Percentiles rank a stretch among this genome's conserved stretches.
These are phyloP conservation scores for Wickerhamiella brachini DNA, from an alignment of 805 yeast genomes.

Conservation along the genomic window DNA sequence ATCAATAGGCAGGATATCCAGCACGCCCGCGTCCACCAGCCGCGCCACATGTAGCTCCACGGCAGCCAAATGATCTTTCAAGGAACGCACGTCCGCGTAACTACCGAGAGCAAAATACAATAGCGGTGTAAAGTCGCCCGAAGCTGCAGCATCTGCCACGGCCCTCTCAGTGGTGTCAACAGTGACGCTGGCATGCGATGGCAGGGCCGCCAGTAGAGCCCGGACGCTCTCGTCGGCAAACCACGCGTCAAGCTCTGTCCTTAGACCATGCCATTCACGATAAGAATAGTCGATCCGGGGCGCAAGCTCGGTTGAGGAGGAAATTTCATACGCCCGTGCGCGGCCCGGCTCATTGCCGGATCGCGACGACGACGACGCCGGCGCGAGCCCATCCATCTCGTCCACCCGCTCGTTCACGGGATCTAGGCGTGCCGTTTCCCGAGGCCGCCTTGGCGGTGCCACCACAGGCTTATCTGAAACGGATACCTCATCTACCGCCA, in stretches of 20 bases:
- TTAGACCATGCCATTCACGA: conserved; percentile 11
- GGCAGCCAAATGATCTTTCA: neutral
- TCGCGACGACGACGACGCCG: neutral
- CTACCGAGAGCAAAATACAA: neutral
- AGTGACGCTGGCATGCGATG: neutral
- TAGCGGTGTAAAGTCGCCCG: neutral
- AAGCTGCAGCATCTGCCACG: neutral
- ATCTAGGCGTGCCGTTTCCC: neutral
- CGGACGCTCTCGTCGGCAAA: neutral
- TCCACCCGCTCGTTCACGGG: neutral
- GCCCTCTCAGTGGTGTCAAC: neutral
- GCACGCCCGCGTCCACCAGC: neutral
- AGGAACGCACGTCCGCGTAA: neutral
- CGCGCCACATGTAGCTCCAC: neutral
- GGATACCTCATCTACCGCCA: neutral
- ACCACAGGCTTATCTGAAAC: neutral
- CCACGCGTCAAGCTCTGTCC: conserved; percentile 13
- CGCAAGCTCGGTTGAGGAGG: conserved; percentile 11
- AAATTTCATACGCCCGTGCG: conserved; percentile 18
- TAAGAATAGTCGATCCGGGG: conserved; percentile 12
- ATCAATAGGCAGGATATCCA: neutral
- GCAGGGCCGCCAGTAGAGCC: neutral
- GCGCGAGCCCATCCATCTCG: neutral
- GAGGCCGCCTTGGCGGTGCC: neutral
- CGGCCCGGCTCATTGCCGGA: conserved; percentile 7